A percentile compares a stretch with the other conserved stretches of the same genome.
Conservation (phyloP, 1,139 yeast genomes). For the Pichia sp. region DNA sequence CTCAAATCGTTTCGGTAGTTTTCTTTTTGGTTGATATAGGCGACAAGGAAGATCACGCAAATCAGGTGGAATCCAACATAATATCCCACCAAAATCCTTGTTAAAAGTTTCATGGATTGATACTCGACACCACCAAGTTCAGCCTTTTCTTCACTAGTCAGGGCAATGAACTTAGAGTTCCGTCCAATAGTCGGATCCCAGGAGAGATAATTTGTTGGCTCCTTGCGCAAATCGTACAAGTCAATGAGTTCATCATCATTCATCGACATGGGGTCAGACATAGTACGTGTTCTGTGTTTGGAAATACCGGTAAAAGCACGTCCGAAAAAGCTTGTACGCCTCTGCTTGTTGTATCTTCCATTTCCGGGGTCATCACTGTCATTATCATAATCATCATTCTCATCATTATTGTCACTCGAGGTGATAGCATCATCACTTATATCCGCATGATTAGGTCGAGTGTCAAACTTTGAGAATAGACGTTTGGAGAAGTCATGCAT, state of each 20-base stretch:
- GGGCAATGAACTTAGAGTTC: constrained; percentile 82
- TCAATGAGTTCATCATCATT: constrained; percentile 23
- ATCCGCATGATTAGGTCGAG: background rate
- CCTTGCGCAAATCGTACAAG: constrained; percentile 12
- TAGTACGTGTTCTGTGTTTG: constrained; percentile 8
- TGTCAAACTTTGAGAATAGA: constrained; percentile 4
- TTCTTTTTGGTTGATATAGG: constrained; percentile 51
- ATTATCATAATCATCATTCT: constrained; percentile 1
- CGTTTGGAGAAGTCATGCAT: constrained; percentile 9
- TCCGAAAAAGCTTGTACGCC: constrained; percentile 22
- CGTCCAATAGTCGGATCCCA: constrained; percentile 95
- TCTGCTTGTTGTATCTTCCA: constrained; percentile 8
- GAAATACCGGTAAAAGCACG: constrained; percentile 18
- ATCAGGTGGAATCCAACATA: constrained; percentile 71
- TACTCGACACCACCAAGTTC: constrained; percentile 98
- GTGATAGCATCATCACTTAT: constrained; percentile 10
- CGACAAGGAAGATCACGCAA: constrained; percentile 49
- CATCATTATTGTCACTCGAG: background rate
- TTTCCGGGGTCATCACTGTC: background rate
- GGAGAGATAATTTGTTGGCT: constrained; percentile 48
- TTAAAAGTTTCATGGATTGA: constrained; percentile 72
- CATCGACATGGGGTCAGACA: constrained; percentile 13
- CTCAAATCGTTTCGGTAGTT: constrained; percentile 39
- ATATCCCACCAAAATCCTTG: constrained; percentile 57
- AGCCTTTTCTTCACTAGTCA: constrained; percentile 79